Evolutionary conservation across 2,329 filamentous ascomycete genomes (phyloP).

Genomic region (Fonsecaea erecta): DNA sequence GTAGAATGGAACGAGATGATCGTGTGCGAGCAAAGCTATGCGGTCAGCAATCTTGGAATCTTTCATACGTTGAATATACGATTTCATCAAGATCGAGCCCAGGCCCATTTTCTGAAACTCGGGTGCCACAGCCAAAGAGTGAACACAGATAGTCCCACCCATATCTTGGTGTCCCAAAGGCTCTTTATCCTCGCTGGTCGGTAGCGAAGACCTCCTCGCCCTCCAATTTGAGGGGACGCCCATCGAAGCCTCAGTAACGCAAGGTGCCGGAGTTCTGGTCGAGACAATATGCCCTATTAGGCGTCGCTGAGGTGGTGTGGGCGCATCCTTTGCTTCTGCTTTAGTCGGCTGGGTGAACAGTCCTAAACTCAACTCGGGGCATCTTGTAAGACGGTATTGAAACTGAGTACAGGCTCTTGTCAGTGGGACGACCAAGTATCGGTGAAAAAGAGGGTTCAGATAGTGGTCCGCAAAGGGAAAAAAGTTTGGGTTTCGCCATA

Average conservation of each 20-base stretch:
- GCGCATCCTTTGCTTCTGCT: conserved; percentile 61
- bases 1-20: conserved; percentile 75
- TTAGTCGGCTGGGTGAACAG: conserved; percentile 69
- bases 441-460: not conserved
- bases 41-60: conserved; percentile 71
- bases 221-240: conserved; percentile 71
- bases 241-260: conserved; percentile 79
- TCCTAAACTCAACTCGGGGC: conserved; percentile 77
- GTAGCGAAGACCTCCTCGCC: conserved; percentile 46
- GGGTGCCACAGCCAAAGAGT: conserved; percentile 80
- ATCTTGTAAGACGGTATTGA: conserved; percentile 73
- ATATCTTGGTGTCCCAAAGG: conserved; percentile 70
- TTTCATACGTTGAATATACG: conserved; percentile 77
- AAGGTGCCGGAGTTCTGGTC: conserved; percentile 66
- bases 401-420: conserved; percentile 58
- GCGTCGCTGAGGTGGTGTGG: conserved; percentile 58
- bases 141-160: conserved; percentile 76
- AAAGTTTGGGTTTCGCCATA: conserved; percentile 41
- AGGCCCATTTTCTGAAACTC: conserved; percentile 74
- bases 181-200: conserved; percentile 45
- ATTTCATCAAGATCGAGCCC: conserved; percentile 73
- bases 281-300: conserved; percentile 75
- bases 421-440: not conserved
- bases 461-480: not conserved
- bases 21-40: conserved; percentile 76